A percentile compares a stretch with the other conserved stretches of the same genome.
Evolutionary conservation across 805 yeast species (phyloP).

Genomic region (Zygoascus biomembranicola): DNA sequence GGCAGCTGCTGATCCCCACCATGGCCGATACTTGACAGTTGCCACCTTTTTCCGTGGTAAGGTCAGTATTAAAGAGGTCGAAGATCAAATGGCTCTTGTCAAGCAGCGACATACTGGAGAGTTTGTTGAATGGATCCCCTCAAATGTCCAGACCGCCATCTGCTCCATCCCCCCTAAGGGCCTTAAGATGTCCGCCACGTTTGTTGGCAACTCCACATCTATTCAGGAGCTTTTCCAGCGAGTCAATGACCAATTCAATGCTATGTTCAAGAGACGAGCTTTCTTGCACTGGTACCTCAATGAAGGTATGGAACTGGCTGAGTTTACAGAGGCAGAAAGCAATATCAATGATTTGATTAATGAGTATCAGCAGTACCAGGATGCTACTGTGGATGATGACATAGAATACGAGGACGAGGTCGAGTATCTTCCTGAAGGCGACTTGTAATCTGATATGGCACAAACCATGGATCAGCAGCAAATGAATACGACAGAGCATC

Average conservation of each 20-base stretch:
- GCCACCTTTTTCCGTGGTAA: constrained; percentile 94
- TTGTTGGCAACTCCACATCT: constrained; percentile 88
- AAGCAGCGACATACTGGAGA: constrained; percentile 74
- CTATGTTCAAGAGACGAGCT: constrained; percentile 90
- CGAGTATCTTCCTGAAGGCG: not conserved
- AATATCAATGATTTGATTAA: constrained; percentile 82
- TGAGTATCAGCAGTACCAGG: constrained; percentile 91
- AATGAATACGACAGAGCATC: too few species aligned
- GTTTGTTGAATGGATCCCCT: constrained; percentile 95
- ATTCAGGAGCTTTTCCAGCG: constrained; percentile 87
- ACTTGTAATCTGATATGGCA: not conserved
- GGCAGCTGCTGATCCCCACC: constrained; percentile 90
- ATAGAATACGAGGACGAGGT: constrained; percentile 46
- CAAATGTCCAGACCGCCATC: constrained; percentile 88
- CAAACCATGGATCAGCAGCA: too few species aligned
- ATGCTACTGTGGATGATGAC: constrained; percentile 63
- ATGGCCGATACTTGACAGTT: constrained; percentile 85
- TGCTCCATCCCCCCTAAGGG: constrained; percentile 86
- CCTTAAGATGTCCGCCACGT: constrained; percentile 84
- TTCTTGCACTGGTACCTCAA: constrained; percentile 94
- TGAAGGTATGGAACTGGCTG: constrained; percentile 95
- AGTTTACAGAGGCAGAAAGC: constrained; percentile 89
- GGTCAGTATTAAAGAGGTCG: constrained; percentile 87
- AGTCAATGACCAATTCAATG: constrained; percentile 81
- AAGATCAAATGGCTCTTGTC: constrained; percentile 82